phyloP scores from a whole-genome alignment of 768 basidiomycete genomes.

The Auricularia sp. region DNA sequence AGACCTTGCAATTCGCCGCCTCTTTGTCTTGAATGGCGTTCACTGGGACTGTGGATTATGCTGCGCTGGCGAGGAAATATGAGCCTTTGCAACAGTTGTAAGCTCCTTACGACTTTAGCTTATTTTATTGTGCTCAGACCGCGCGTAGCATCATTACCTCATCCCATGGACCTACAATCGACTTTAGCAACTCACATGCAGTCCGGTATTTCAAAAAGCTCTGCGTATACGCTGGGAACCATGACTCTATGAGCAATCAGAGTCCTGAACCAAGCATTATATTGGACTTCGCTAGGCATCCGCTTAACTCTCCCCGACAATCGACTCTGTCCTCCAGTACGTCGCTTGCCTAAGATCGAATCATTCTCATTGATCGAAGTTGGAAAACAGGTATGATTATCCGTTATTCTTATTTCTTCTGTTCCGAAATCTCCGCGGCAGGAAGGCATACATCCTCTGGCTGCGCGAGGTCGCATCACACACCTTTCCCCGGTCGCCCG shows the following conservation, averaged over 20 bases:
- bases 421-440: slow-evolving; percentile 17
- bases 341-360: slow-evolving; percentile 15
- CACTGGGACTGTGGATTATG: slow-evolving; percentile 44
- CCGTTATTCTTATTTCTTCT: too few relatives aligned
- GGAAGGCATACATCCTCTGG: slow-evolving; percentile 84
- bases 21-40: background rate
- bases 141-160: slow-evolving; percentile 17
- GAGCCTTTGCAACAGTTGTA: slow-evolving; percentile 49
- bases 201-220: slow-evolving; percentile 42
- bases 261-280: slow-evolving; percentile 67
- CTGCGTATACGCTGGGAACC: too few relatives aligned
- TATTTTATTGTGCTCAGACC: background rate
- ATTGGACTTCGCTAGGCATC: slow-evolving; percentile 65
- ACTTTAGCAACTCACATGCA: slow-evolving; percentile 65
- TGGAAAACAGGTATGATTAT: slow-evolving; percentile 49
- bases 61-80: slow-evolving; percentile 43
- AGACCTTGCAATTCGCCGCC: too few relatives aligned
- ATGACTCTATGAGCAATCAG: slow-evolving; percentile 27
- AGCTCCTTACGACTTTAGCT: slow-evolving; percentile 13
- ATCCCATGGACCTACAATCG: slow-evolving; percentile 36
- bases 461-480: slow-evolving; percentile 53
- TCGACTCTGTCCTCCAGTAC: slow-evolving; percentile 80
- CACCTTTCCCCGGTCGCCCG: slow-evolving; percentile 16
- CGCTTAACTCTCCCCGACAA: slow-evolving; percentile 52
- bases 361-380: slow-evolving; percentile 27